Evolutionary conservation across 2,329 filamentous ascomycete species (phyloP).

Genomic region (Aspergillus quadrilineatus): DNA sequence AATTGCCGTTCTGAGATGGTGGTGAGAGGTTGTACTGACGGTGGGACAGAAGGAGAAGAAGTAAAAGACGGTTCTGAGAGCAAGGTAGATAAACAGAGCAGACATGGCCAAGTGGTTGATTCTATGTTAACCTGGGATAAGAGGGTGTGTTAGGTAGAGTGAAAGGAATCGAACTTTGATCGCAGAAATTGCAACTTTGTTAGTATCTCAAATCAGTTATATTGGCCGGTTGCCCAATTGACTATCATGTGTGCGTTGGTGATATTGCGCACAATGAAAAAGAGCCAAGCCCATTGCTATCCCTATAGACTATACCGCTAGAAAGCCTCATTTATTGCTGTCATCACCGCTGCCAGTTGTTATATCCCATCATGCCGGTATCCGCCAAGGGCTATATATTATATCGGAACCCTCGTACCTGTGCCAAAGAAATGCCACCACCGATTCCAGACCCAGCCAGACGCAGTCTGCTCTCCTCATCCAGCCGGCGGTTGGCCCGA

Average conservation of each 20-base stretch:
- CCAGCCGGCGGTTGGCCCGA: constrained; percentile 49
- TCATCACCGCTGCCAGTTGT: too few relatives aligned
- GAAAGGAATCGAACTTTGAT: too few relatives aligned
- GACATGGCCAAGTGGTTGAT: not conserved
- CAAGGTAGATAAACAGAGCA: not conserved
- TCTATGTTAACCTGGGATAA: too few relatives aligned
- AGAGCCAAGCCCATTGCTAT: too few relatives aligned
- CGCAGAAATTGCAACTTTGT: too few relatives aligned
- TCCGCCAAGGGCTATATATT: not conserved
- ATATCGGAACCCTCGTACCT: not conserved
- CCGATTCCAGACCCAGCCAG: not conserved
- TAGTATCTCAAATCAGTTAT: too few relatives aligned
- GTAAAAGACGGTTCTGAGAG: not conserved
- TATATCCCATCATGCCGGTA: too few relatives aligned
- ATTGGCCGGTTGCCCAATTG: not conserved
- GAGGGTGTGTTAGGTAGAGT: too few relatives aligned
- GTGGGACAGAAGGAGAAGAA: not conserved
- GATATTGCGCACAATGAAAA: too few relatives aligned
- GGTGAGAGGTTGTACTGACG: not conserved
- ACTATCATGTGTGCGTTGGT: too few relatives aligned
- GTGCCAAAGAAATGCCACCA: not conserved
- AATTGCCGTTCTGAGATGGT: not conserved
- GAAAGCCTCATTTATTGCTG: too few relatives aligned
- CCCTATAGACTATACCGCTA: too few relatives aligned
- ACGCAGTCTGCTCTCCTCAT: not conserved